Percentiles rank a stretch among this genome's conserved stretches.
These are phyloP conservation scores for Thielaviopsis populi DNA, from an alignment of 2,329 filamentous ascomycete genomes.

Conservation along the genomic window DNA sequence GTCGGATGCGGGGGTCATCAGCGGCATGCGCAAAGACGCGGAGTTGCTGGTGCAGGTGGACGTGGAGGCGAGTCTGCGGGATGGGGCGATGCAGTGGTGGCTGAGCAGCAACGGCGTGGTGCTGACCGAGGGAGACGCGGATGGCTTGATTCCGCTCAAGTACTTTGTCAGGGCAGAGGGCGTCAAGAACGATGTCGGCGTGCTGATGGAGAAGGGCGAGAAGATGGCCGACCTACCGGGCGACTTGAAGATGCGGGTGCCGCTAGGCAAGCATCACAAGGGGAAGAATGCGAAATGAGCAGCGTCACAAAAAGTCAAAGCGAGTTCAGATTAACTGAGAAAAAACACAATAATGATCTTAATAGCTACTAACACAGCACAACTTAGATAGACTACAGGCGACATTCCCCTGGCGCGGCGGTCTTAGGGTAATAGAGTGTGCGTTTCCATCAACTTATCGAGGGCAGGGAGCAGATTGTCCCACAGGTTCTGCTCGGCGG, in stretches of 20 bases:
- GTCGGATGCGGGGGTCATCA: constrained; percentile 38
- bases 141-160: constrained; percentile 47
- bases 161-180: constrained; percentile 61
- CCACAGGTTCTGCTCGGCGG: constrained; percentile 28
- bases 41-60: constrained; percentile 69
- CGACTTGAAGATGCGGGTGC: constrained; percentile 34
- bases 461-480: constrained; percentile 22
- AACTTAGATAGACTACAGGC: background rate
- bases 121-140: constrained; percentile 43
- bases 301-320: background rate
- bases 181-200: constrained; percentile 40
- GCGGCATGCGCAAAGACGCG: constrained; percentile 65
- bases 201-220: constrained; percentile 57
- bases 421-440: background rate
- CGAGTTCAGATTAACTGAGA: background rate
- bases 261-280: constrained; percentile 31
- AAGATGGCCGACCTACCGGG: constrained; percentile 52
- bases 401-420: no score
- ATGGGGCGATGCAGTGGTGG: constrained; percentile 55
- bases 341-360: background rate
- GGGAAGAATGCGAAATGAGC: constrained; percentile 19
- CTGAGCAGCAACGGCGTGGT: constrained; percentile 64
- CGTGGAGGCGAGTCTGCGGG: constrained; percentile 47
- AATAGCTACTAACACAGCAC: background rate
- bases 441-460: constrained; percentile 14